These are phyloP conservation scores for Monilinia laxa DNA, from an alignment of 2,329 filamentous ascomycete genomes.

Conservation along the genomic window DNA sequence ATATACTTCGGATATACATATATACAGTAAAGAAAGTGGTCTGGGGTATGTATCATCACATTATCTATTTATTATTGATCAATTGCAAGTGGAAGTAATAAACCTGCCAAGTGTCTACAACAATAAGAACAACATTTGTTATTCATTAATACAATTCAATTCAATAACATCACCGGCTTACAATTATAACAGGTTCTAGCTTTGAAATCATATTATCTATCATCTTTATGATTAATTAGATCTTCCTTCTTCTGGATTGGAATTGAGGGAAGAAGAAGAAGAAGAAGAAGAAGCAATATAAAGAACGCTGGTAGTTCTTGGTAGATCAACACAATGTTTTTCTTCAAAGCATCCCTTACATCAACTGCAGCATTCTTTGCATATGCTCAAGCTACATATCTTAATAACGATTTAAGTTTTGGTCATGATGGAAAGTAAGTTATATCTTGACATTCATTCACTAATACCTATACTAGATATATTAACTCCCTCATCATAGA, in stretches of 20 bases:
- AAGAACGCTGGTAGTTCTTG: slow-evolving; percentile 22
- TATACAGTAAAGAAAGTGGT: neutral
- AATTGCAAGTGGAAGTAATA: neutral
- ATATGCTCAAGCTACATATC: slow-evolving; percentile 38
- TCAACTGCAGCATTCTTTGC: slow-evolving; percentile 35
- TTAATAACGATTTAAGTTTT: slow-evolving; percentile 44
- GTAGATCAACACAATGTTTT: slow-evolving; percentile 16
- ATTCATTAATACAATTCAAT: no score
- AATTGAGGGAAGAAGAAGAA: slow-evolving; percentile 7
- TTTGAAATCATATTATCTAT: neutral
- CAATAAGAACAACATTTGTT: neutral
- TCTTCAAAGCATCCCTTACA: slow-evolving; percentile 30
- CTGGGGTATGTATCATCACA: neutral
- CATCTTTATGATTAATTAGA: slow-evolving; percentile 13
- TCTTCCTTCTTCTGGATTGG: neutral
- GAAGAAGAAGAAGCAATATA: neutral
- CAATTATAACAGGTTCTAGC: neutral
- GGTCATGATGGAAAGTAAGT: slow-evolving; percentile 45
- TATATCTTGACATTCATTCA: neutral
- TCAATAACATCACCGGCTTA: no score
- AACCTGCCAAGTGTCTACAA: slow-evolving; percentile 18
- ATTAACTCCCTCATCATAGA: slow-evolving; percentile 25
- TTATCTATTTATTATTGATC: no score
- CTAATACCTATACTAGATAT: no score
- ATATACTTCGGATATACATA: no score